Base-by-base conservation (phyloP, 768 basidiomycete genomes). In the Hygrophoropsis aurantiaca region DNA sequence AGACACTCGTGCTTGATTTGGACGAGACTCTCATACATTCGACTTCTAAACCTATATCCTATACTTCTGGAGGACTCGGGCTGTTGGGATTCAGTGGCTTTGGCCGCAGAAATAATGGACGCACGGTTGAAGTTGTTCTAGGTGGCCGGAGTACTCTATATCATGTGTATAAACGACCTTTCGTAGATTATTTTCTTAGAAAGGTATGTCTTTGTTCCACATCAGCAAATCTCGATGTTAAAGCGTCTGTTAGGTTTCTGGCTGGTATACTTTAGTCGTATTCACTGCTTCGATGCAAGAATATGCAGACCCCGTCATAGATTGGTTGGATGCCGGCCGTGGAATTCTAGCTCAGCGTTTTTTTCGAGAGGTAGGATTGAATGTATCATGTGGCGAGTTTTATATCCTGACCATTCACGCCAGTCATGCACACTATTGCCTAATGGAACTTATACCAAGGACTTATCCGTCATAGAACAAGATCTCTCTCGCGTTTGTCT, bases 251-350 rank as follows among this genome's bases (percentile, higher is more conserved):
- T 57, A 98, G 94, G 95, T 97, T 33, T 94, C 97, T 24, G 78
- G 85, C 20, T 99, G 97, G 97, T 99, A 99, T 70, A 98, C 94
- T 1, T 80, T 99, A 50, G 94, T 99, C 44, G 93, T 99, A 53
- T 99, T 95, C 70, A 99, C 97, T 25, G 97, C 97, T 6, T 97
- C 95, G 8, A 92, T 99, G 90, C 89, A 94, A 61, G 97, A 99
- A 69, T 99, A 99, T 65, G 97, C 97, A 51, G 97, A 99, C 73
- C 97, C 97, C 0, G 94, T 99, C 23, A 99, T 99, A 56, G 97
- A 99, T 69, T 99, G 97, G 97, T 73, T 99, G 44, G 97, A 99
- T 62, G 92, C 87, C 45, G 92, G 94, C 3, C 81, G 92, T 37
- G 94, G 94, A 15, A 90, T 98, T 48, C 80, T 99, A 27, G 81